Base-by-base conservation (phyloP, 208 protist genomes). In the Wallacemonas sp. region DNA sequence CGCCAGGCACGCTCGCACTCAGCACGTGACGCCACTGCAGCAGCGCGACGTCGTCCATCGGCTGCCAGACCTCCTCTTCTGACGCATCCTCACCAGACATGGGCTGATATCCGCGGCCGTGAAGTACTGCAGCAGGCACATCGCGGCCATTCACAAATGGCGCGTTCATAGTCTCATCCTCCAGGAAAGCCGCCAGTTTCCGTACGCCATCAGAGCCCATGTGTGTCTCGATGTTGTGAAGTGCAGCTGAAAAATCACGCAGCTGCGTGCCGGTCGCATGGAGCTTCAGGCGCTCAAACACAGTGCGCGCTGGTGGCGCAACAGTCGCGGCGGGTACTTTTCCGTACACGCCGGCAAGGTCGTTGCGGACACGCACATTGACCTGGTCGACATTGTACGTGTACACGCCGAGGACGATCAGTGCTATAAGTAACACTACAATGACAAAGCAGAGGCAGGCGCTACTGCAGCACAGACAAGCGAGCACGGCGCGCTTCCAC, bases 11-110 rank as follows among this genome's bases (percentile, higher is more conserved):
- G 19, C 17, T 26, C 44, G 44, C 19, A 17, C 44, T 49, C 44
- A 49, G 44, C 30, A 9, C 55, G 36, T 61, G 55, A 11, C 55
- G 55, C 55, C 30, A 46, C 33, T 61, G 33, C 9, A 61, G 55
- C 55, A 61, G 55, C 36, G 55, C 12, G 17, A 46, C 29, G 33
- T 61, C 55, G 2, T 61, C 55, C 33, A 29, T 55, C 47, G 47
- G 47, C 21, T 21, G 47, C 21, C 21, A 23, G 21, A 21, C 47
- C 23, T 55, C 47, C 3, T 3, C 24, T 32, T 55, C 47, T 21
- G 4, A 4, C 24, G 47, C 9, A 33, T 24, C 23, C 17, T 6
- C 6, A 24, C 47, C 47, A 21, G 24, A 9, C 0, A 32, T 9
- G 8, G 4, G 47, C 5, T 26, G 24, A 32, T 55, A 55, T 6